Conservation (phyloP, 345 rosid genomes). For the Mercurialis annua region DNA sequence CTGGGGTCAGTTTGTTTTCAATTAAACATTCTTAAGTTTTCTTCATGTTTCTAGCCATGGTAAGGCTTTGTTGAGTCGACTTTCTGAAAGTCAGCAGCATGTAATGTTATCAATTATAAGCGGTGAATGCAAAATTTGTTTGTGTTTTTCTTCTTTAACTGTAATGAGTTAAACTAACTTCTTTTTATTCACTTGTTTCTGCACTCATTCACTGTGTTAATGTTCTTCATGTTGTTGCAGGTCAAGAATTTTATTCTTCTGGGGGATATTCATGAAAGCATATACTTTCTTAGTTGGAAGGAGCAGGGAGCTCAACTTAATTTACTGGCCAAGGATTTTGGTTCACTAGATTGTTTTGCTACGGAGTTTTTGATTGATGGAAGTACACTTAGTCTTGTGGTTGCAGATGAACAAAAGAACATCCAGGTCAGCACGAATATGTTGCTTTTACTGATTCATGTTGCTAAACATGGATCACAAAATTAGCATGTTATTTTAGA, state of each 20-base stretch:
- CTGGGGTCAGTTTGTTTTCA: background rate
- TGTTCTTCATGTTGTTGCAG: conserved; percentile 35
- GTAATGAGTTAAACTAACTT: background rate
- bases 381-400: conserved; percentile 84
- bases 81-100: background rate
- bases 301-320: conserved; percentile 95
- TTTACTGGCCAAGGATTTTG: conserved; percentile 93
- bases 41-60: background rate
- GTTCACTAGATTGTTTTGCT: conserved; percentile 87
- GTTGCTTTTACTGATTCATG: background rate
- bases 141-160: background rate
- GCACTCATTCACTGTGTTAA: conserved; percentile 2
- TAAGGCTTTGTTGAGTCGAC: background rate
- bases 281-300: conserved; percentile 94
- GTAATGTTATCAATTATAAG: background rate
- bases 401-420: conserved; percentile 93
- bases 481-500: background rate
- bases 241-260: conserved; percentile 93
- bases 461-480: background rate
- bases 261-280: conserved; percentile 90
- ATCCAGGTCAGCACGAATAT: conserved; percentile 56
- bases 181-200: background rate
- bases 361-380: conserved; percentile 98
- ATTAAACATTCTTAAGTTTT: background rate
- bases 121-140: background rate